Conservation (phyloP, 2,329 filamentous ascomycete genomes). For the Colletotrichum tabaci region DNA sequence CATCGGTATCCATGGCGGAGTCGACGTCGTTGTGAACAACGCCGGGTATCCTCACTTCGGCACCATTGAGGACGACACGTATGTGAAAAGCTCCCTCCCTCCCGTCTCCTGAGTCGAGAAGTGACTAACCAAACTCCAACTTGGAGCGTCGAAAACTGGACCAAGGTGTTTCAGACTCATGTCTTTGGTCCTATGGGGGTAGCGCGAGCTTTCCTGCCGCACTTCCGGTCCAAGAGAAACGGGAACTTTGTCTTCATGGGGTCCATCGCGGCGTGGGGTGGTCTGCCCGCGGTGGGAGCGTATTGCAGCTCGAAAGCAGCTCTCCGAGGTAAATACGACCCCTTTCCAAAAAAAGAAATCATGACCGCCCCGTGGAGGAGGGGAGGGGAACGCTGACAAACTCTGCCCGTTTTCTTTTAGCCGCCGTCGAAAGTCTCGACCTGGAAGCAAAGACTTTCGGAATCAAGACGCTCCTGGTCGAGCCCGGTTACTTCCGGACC, state of each 20-base stretch:
- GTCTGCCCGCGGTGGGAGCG: slow-evolving; percentile 48
- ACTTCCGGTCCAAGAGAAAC: slow-evolving; percentile 48
- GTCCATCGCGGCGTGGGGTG: slow-evolving; percentile 53
- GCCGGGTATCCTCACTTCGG: slow-evolving; percentile 52
- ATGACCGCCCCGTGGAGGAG: too few species aligned
- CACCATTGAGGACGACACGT: slow-evolving; percentile 49
- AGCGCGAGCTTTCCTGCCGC: slow-evolving; percentile 52
- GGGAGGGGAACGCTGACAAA: too few species aligned
- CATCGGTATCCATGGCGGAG: slow-evolving; percentile 44
- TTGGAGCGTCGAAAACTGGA: slow-evolving; percentile 1
- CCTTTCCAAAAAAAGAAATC: background rate
- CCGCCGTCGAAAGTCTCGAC: slow-evolving; percentile 51
- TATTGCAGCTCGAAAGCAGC: slow-evolving; percentile 53
- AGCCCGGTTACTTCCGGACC: slow-evolving; percentile 64
- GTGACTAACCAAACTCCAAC: background rate
- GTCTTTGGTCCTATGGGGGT: slow-evolving; percentile 56
- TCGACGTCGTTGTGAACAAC: slow-evolving; percentile 58
- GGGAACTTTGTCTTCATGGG: slow-evolving; percentile 54
- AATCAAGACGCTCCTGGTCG: slow-evolving; percentile 56
- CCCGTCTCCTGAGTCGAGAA: background rate
- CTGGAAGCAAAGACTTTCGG: slow-evolving; percentile 49
- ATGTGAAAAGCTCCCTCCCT: slow-evolving; percentile 3
- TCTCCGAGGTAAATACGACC: slow-evolving; percentile 46
- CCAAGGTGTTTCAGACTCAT: slow-evolving; percentile 50
- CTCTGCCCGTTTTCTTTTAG: slow-evolving; percentile 24